Conservation (phyloP, 2,329 filamentous ascomycete genomes). For the Podosphaera fusca region DNA sequence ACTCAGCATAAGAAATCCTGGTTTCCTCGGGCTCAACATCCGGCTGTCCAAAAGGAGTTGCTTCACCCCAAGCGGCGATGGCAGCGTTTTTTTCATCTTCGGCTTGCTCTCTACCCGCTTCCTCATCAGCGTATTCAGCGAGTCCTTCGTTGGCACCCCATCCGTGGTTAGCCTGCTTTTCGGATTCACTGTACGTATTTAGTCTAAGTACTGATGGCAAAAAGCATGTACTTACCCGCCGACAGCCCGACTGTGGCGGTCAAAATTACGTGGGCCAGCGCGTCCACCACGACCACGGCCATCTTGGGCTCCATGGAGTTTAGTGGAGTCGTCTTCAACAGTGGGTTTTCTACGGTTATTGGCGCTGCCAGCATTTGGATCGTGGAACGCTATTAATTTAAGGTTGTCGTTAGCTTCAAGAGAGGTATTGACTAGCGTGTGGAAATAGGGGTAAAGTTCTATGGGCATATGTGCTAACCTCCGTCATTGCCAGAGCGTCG, state of each 20-base stretch:
- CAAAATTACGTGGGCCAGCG: conserved; percentile 14
- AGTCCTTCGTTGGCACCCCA: conserved; percentile 71
- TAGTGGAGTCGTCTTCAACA: conserved; percentile 38
- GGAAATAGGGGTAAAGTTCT: not conserved
- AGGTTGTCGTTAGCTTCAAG: not conserved
- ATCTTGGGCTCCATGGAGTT: conserved; percentile 24
- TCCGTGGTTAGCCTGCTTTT: conserved; percentile 71
- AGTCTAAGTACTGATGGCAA: not conserved
- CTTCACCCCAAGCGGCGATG: conserved; percentile 13
- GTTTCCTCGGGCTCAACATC: conserved; percentile 41
- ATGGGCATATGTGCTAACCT: conserved; percentile 36
- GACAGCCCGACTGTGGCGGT: conserved; percentile 17
- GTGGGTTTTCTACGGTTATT: conserved; percentile 64
- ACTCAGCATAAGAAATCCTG: conserved; percentile 73
- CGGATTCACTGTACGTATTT: conserved; percentile 36
- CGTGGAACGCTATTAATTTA: conserved; percentile 50
- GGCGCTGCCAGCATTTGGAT: conserved; percentile 57
- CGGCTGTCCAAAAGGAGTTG: conserved; percentile 13
- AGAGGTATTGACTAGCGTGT: not conserved
- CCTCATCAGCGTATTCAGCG: conserved; percentile 75
- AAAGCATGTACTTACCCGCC: conserved; percentile 10
- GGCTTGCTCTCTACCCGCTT: conserved; percentile 74
- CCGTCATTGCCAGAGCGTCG: conserved; percentile 57
- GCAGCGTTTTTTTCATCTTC: conserved; percentile 60
- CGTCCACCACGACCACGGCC: conserved; percentile 20